Conservation (phyloP, 2,329 filamentous ascomycete species). For the Ophiostoma quercus region DNA sequence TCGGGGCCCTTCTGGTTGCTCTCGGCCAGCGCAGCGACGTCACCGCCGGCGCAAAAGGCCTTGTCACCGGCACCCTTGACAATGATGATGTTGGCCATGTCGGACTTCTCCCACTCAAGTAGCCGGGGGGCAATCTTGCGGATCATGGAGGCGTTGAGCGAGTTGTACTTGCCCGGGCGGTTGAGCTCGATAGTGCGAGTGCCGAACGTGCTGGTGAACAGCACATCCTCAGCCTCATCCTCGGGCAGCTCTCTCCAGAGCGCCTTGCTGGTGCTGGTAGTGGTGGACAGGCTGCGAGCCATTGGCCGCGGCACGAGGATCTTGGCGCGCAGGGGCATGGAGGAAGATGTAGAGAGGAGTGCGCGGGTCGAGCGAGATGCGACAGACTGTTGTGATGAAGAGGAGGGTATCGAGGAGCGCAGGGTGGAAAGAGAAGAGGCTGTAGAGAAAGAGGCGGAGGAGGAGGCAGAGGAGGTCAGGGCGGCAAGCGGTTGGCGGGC, state of each 20-base stretch:
- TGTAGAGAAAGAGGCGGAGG: slow-evolving; percentile 33
- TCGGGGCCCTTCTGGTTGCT: slow-evolving; percentile 63
- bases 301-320: slow-evolving; percentile 55
- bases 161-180: slow-evolving; percentile 84
- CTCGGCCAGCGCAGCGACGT: slow-evolving; percentile 72
- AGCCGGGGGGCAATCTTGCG: slow-evolving; percentile 87
- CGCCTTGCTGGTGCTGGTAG: slow-evolving; percentile 21
- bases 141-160: slow-evolving; percentile 89
- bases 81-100: slow-evolving; percentile 86
- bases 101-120: slow-evolving; percentile 90
- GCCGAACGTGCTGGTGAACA: slow-evolving; percentile 85
- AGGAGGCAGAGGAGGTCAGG: slow-evolving; percentile 30
- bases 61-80: slow-evolving; percentile 82
- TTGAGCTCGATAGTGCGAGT: slow-evolving; percentile 91
- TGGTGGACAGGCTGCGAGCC: slow-evolving; percentile 41
- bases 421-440: not conserved
- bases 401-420: slow-evolving; percentile 11
- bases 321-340: slow-evolving; percentile 79
- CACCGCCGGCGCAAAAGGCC: slow-evolving; percentile 89
- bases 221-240: slow-evolving; percentile 82
- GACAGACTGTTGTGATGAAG: not conserved
- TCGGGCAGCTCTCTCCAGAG: slow-evolving; percentile 52
- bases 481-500: slow-evolving; percentile 35
- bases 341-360: slow-evolving; percentile 11
- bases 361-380: not conserved